Evolutionary conservation across 2,329 filamentous ascomycete genomes (phyloP).

Genomic region (Talaromyces sp.): DNA sequence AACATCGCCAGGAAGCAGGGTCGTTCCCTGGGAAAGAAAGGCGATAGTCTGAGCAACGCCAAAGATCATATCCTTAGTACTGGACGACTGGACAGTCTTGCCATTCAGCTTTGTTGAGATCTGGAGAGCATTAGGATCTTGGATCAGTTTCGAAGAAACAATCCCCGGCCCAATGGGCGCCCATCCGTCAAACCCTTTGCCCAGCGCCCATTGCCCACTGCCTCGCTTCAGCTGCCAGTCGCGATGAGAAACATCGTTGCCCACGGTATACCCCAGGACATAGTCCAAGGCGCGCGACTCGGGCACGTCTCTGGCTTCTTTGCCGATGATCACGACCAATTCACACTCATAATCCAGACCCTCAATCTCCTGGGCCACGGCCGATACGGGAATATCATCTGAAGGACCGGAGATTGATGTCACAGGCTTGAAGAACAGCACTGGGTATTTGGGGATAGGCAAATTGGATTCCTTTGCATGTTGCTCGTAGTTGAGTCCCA

Average conservation of each 20-base stretch:
- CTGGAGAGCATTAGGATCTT: slow-evolving; percentile 34
- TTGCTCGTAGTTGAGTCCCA: slow-evolving; percentile 66
- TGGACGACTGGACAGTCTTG: slow-evolving; percentile 42
- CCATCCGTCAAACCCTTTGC: slow-evolving; percentile 72
- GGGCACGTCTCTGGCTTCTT: slow-evolving; percentile 58
- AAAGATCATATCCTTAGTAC: slow-evolving; percentile 46
- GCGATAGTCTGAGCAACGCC: slow-evolving; percentile 40
- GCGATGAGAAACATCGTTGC: slow-evolving; percentile 75
- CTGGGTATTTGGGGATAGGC: slow-evolving; percentile 63
- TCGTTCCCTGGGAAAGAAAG: slow-evolving; percentile 42
- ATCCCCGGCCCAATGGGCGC: slow-evolving; percentile 68
- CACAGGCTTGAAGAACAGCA: slow-evolving; percentile 68
- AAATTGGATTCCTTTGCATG: slow-evolving; percentile 66
- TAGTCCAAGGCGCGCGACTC: slow-evolving; percentile 63
- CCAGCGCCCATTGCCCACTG: slow-evolving; percentile 64
- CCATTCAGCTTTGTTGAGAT: slow-evolving; percentile 47
- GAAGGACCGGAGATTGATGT: slow-evolving; percentile 60
- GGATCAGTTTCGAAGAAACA: slow-evolving; percentile 48
- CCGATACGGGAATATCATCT: slow-evolving; percentile 61
- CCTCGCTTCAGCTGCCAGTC: slow-evolving; percentile 68
- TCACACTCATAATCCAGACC: slow-evolving; percentile 77
- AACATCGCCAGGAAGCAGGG: slow-evolving; percentile 35
- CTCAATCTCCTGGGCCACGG: slow-evolving; percentile 58
- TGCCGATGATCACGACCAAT: slow-evolving; percentile 67
- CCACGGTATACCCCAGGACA: slow-evolving; percentile 67